A percentile compares a stretch with the other conserved stretches of the same genome.
Evolutionary conservation across 352 stramenopile genomes (phyloP).

Genomic region (Phytophthora megakarya): DNA sequence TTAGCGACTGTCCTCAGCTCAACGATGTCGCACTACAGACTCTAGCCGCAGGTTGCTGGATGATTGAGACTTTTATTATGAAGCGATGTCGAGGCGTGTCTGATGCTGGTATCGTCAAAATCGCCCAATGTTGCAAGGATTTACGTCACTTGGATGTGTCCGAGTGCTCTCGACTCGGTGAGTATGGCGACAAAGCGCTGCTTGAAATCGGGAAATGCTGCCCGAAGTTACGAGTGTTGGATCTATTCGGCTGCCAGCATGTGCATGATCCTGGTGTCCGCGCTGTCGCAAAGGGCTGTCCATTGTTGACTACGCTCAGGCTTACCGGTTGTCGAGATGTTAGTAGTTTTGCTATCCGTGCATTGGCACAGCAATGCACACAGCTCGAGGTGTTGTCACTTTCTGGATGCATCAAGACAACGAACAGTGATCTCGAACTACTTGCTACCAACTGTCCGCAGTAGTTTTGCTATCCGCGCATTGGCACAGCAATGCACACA

Average conservation of each 20-base stretch:
- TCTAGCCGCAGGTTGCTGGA: slow-evolving; percentile 88
- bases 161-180: slow-evolving; percentile 83
- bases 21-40: slow-evolving; percentile 86
- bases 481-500: slow-evolving; percentile 74
- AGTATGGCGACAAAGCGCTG: slow-evolving; percentile 93
- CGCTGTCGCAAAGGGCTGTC: slow-evolving; percentile 84
- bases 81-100: slow-evolving; percentile 79
- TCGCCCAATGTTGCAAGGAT: slow-evolving; percentile 87
- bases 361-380: slow-evolving; percentile 76
- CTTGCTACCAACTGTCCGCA: slow-evolving; percentile 70
- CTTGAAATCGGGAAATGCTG: slow-evolving; percentile 89
- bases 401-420: slow-evolving; percentile 80
- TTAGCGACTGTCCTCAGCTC: slow-evolving; percentile 86
- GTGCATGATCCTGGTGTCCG: slow-evolving; percentile 83
- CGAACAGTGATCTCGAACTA: slow-evolving; percentile 67
- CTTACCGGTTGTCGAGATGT: slow-evolving; percentile 88
- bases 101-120: slow-evolving; percentile 85
- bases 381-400: slow-evolving; percentile 80
- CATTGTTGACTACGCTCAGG: slow-evolving; percentile 81
- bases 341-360: slow-evolving; percentile 71
- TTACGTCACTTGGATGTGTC: slow-evolving; percentile 85
- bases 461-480: slow-evolving; percentile 68
- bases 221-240: slow-evolving; percentile 68
- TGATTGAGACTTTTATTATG: slow-evolving; percentile 83
- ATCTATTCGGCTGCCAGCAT: slow-evolving; percentile 90